phyloP scores from a whole-genome alignment of 2,329 filamentous ascomycete genomes.

The Zymoseptoria passerinii region DNA sequence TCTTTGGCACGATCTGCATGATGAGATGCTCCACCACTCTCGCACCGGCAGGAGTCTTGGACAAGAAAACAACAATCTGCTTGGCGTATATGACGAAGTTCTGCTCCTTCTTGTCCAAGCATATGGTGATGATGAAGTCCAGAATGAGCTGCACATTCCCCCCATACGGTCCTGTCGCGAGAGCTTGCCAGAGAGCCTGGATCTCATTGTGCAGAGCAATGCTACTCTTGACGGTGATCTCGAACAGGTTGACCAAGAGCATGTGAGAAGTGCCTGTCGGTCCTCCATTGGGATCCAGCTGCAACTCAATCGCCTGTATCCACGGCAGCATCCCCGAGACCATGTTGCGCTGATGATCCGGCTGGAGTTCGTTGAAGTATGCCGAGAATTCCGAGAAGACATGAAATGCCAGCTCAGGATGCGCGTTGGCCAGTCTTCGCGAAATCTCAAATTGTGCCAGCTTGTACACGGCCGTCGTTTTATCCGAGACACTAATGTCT shows the following conservation, averaged over 20 bases:
- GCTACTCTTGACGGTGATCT: conserved; percentile 90
- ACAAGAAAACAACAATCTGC: conserved; percentile 93
- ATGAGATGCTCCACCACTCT: conserved; percentile 93
- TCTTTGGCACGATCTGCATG: conserved; percentile 82
- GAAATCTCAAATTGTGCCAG: conserved; percentile 95
- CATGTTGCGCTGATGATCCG: conserved; percentile 82
- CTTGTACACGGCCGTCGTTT: conserved; percentile 97
- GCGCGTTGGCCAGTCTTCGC: conserved; percentile 76
- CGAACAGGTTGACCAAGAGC: conserved; percentile 84
- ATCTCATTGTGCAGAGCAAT: conserved; percentile 89
- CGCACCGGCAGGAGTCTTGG: conserved; percentile 72
- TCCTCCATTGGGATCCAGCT: conserved; percentile 82
- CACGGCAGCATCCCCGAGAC: conserved; percentile 91
- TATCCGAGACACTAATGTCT: conserved; percentile 96
- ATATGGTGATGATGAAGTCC: conserved; percentile 92
- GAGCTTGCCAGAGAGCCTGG: conserved; percentile 91
- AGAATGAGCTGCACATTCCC: conserved; percentile 91
- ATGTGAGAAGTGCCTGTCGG: conserved; percentile 91
- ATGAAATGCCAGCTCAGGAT: conserved; percentile 81
- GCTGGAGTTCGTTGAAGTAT: conserved; percentile 81
- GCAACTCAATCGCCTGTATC: conserved; percentile 90
- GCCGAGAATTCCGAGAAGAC: conserved; percentile 93
- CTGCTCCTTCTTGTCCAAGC: conserved; percentile 86
- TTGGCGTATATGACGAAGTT: conserved; percentile 98
- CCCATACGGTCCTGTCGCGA: conserved; percentile 84